Percentiles rank a stretch among this genome's conserved stretches.
Evolutionary conservation across 768 basidiomycete species (phyloP).

Genomic region (Amanita subjunquillea): DNA sequence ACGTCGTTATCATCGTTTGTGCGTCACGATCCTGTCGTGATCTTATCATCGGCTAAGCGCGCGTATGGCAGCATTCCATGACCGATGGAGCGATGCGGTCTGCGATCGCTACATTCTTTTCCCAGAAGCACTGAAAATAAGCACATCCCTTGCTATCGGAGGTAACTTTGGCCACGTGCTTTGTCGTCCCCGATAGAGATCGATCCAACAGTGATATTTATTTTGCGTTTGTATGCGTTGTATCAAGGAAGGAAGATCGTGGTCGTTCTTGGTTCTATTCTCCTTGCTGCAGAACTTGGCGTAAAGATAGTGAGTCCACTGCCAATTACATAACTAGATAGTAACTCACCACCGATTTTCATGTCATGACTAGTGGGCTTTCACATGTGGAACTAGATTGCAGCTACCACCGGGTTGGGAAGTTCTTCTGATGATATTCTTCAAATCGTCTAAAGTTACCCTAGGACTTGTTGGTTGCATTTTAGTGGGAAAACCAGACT

Average conservation of each 20-base stretch:
- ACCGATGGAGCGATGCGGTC: conserved; percentile 21
- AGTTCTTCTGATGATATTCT: neutral
- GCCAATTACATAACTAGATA: neutral
- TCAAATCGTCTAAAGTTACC: neutral
- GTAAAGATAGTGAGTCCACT: conserved; percentile 24
- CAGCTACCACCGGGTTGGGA: conserved; percentile 17
- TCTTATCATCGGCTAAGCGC: neutral
- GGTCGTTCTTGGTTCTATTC: conserved; percentile 9
- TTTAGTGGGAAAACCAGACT: conserved; percentile 17
- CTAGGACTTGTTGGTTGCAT: conserved; percentile 25
- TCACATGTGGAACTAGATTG: conserved; percentile 22
- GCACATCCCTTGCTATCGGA: conserved; percentile 21
- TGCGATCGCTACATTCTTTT: conserved; percentile 24
- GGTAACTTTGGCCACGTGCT: conserved; percentile 8
- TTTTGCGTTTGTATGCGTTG: conserved; percentile 20
- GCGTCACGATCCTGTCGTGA: conserved; percentile 6
- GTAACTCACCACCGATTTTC: neutral
- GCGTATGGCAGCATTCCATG: conserved; percentile 18
- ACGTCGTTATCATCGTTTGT: conserved; percentile 25
- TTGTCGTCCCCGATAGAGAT: neutral
- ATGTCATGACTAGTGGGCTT: conserved; percentile 19
- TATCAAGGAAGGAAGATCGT: conserved; percentile 15
- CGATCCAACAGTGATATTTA: conserved; percentile 15
- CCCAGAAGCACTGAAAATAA: conserved; percentile 24
- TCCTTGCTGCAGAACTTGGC: conserved; percentile 17